Evolutionary conservation across 441 rosid species (phyloP).

Genomic region (Gossypium lobatum): DNA sequence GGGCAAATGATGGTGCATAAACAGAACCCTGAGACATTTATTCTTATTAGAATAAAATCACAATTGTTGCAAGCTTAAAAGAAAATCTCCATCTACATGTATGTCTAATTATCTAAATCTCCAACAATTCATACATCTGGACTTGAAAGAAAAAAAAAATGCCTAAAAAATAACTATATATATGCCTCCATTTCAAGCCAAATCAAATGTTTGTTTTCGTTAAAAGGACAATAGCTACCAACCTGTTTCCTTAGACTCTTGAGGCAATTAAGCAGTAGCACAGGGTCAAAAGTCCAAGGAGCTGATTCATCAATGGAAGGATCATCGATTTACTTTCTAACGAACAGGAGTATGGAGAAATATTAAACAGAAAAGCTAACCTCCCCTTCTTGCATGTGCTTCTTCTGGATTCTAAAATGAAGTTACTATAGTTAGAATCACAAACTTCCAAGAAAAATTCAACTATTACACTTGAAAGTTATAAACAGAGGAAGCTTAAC

Average conservation of each 20-base stretch:
- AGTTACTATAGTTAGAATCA: constrained; percentile 17
- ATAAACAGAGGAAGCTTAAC: constrained; percentile 28
- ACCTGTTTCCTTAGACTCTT: constrained; percentile 69
- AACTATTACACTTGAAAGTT: constrained; percentile 4
- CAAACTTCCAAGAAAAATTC: constrained; percentile 3
- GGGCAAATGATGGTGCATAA: constrained; percentile 85
- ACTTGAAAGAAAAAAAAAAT: neutral
- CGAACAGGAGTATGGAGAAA: constrained; percentile 11
- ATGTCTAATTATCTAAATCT: neutral
- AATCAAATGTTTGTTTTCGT: neutral
- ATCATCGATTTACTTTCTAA: constrained; percentile 12
- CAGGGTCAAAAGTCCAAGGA: constrained; percentile 86
- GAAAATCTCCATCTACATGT: neutral
- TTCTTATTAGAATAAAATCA: constrained; percentile 10
- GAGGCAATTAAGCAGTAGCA: constrained; percentile 56
- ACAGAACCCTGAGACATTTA: constrained; percentile 59
- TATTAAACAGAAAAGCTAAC: constrained; percentile 36
- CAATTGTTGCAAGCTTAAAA: constrained; percentile 9
- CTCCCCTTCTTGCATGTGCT: constrained; percentile 97
- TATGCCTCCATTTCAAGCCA: neutral
- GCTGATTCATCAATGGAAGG: constrained; percentile 42
- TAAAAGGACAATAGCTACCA: constrained; percentile 9
- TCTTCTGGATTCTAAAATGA: constrained; percentile 70
- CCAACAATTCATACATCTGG: neutral
- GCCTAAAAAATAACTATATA: neutral